Conservation (phyloP, 2,329 filamentous ascomycete genomes). For the Geosmithia morbida region DNA sequence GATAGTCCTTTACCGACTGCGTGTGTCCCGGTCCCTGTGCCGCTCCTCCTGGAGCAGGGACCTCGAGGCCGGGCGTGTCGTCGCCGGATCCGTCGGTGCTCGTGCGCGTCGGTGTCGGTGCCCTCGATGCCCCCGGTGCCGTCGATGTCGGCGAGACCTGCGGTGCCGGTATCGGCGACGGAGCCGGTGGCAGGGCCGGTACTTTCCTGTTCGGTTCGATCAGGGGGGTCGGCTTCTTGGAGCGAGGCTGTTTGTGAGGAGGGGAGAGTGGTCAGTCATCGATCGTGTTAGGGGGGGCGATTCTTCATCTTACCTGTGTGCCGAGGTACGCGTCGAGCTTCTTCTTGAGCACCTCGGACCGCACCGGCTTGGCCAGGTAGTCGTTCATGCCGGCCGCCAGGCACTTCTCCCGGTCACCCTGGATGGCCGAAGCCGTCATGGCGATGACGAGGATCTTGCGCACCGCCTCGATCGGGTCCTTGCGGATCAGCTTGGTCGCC, state of each 20-base stretch:
- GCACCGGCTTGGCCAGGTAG: constrained; percentile 90
- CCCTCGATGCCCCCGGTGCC: not conserved
- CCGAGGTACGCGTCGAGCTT: constrained; percentile 53
- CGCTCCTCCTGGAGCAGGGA: not conserved
- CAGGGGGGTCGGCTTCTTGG: not conserved
- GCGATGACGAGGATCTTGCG: constrained; percentile 83
- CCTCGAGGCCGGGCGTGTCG: too few species aligned
- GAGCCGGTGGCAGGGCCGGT: too few species aligned
- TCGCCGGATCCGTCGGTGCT: not conserved
- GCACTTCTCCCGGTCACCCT: constrained; percentile 89
- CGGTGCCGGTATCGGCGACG: not conserved
- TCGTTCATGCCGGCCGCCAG: constrained; percentile 97
- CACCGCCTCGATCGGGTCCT: constrained; percentile 62
- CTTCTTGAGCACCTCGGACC: constrained; percentile 70
- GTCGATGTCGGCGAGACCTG: not conserved
- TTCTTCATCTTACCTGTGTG: constrained; percentile 14
- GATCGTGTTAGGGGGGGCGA: not conserved
- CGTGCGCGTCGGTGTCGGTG: not conserved
- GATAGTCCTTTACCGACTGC: not conserved
- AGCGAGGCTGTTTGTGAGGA: not conserved
- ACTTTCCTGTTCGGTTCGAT: too few species aligned
- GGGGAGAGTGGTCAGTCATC: too few species aligned
- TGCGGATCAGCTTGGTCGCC: constrained; percentile 69
- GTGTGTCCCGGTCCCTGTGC: not conserved
- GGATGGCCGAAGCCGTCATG: constrained; percentile 92